Evolutionary conservation across 140 eudicot species (phyloP), one percentile per base, ranked within the genome.

Genomic region (Senecio squalidus): DNA sequence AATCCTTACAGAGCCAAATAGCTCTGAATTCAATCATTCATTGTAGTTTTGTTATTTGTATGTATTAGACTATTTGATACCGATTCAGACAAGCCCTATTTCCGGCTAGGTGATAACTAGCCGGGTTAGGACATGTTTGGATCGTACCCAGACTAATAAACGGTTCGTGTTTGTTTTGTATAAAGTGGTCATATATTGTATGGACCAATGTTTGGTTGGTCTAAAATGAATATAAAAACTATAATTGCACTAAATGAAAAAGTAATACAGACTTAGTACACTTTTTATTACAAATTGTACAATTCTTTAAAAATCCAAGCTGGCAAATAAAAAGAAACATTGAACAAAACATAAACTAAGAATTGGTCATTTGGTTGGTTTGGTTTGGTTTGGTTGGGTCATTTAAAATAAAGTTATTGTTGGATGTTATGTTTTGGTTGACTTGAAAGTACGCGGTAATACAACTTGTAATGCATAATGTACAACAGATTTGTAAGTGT

Each of bases 171-270:
- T 67, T 23, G 44, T 58, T 18, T 16, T 6, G 27, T 26, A 13
- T 15, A 21, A 50, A 69, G 13, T 44, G 39, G 70, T 20, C 60
- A 66, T 53, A 30, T 68, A 13, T 67, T 20, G 65, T 57, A 31
- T 13, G 68, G 48, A 47, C 68, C 46, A 15, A 59, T 49, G 17
- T 58, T 9, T 28, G 21, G 55, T 60, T 69, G 75, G 75, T 39
- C 62, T 46, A 69, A n/a, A 36, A 62, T 62, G 58, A 34, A 55
- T 14, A 26, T 11, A n/a, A 33, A 31, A 55, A 36, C 23, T 48
- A 17, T 10, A 52, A 30, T n/a, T n/a, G 72, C 55, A 55, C 45
- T 71, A 45, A 55, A 63, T 71, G 44, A 63, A 25, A 61, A 62
- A 6, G 41, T 24, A 20, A 18, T 66, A n/a, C 20, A 55, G 56